Percentiles rank a stretch among this genome's conserved stretches.
Conservation (phyloP, 164 flowering plant species). For the Magnolia sinica region DNA sequence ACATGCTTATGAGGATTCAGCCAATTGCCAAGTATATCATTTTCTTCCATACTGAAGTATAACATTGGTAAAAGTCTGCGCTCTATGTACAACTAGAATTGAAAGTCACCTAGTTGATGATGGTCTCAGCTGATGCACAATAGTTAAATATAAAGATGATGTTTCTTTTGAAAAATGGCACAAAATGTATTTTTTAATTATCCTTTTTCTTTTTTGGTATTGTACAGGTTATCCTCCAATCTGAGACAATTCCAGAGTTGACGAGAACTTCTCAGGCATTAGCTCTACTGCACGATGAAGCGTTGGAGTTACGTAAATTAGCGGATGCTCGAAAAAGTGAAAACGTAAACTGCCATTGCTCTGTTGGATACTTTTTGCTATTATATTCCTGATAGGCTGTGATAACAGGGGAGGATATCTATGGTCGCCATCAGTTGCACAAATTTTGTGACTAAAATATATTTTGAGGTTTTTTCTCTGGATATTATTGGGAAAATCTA, state of each 20-base stretch:
- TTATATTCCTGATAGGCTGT: not conserved
- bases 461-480: too few species aligned
- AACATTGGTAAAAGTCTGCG: too few species aligned
- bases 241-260: constrained; percentile 91
- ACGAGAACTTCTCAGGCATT: constrained; percentile 79
- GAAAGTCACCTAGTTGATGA: not conserved
- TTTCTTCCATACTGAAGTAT: too few species aligned
- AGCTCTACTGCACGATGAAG: constrained; percentile 59
- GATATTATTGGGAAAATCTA: too few species aligned
- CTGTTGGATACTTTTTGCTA: not conserved
- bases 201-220: not conserved
- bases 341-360: constrained; percentile 42
- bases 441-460: too few species aligned
- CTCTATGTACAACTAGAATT: not conserved
- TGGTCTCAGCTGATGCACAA: not conserved
- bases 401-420: not conserved
- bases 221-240: constrained; percentile 80
- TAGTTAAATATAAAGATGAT: not conserved
- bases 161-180: not conserved
- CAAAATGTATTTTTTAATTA: too few species aligned
- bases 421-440: not conserved
- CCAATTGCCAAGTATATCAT: too few species aligned
- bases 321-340: constrained; percentile 52
- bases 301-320: constrained; percentile 59
- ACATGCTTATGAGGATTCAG: too few species aligned